These are phyloP conservation scores for Boechera stricta DNA, from an alignment of 345 rosid species.

Conservation along the genomic window DNA sequence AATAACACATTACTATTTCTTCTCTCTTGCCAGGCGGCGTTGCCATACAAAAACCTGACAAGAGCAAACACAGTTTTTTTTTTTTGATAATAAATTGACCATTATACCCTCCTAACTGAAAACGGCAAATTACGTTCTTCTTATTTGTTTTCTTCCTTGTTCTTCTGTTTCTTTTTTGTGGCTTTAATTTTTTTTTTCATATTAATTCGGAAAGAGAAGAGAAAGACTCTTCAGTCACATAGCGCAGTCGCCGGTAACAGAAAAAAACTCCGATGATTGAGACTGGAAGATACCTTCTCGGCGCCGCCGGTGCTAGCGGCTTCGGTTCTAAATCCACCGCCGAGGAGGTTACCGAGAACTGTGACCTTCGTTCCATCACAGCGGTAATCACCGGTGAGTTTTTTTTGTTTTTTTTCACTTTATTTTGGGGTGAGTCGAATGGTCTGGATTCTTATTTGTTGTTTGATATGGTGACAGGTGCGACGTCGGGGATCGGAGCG, in stretches of 20 bases:
- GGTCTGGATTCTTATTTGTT: neutral
- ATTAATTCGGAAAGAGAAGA: constrained; percentile 6
- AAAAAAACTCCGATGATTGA: constrained; percentile 55
- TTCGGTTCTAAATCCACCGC: constrained; percentile 94
- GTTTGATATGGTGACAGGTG: constrained; percentile 52
- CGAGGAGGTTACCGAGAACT: constrained; percentile 68
- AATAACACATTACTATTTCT: constrained; percentile 32
- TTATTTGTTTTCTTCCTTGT: constrained; percentile 15
- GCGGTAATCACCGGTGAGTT: constrained; percentile 84
- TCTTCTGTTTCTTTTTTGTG: neutral
- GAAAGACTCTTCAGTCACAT: neutral
- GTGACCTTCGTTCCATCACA: constrained; percentile 69
- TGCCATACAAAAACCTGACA: constrained; percentile 50
- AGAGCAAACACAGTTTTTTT: constrained; percentile 17
- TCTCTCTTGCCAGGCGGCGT: constrained; percentile 50
- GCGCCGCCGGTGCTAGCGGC: constrained; percentile 79
- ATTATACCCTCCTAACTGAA: constrained; percentile 37
- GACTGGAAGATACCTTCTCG: constrained; percentile 74
- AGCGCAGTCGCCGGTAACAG: constrained; percentile 31
- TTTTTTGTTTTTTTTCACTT: neutral
- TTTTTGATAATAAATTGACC: neutral
- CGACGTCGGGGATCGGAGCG: constrained; percentile 98
- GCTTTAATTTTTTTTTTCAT: constrained; percentile 4
- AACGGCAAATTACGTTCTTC: constrained; percentile 41
- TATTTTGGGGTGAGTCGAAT: constrained; percentile 9